Base-by-base conservation (phyloP, 805 yeast species). In the Clavispora fructus region DNA sequence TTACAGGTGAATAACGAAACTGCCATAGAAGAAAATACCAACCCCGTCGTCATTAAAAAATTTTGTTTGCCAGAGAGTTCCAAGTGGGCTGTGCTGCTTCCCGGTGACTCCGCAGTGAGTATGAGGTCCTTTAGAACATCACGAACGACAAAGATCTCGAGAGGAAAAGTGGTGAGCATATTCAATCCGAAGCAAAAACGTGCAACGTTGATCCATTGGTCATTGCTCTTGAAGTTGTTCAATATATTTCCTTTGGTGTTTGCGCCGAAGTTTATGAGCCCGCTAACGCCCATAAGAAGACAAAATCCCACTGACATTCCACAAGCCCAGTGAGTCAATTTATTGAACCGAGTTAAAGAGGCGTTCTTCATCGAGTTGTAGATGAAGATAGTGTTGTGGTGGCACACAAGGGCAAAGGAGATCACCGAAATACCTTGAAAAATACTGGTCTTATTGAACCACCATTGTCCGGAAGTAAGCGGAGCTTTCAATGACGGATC, bases 361-460 rank as follows among this genome's bases (percentile, higher is more conserved):
- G 96, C 92, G 17, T 78, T 78, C 52, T 77, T 78, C 59, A 92
- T 75, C 0, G 97, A 88, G 60, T 87, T 88, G 68, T 83, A 91
- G 39, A 91, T 92, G 58, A 91, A 85, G 27, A 92, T 80, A 0
- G 97, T 89, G 62, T 91, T 91, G 63, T 91, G 98, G 60, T 91
- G 98, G 60, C 98, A 91, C 4, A 91, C 97, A 53, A 92, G 75
- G 1, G 98, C 98, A 69, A 91, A 91, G 1, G 97, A 89, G 29
- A 91, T 88, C 42, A 91, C 96, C n/a, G 94, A 84, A 26, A 91
- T 81, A 2, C 97, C 96, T 64, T 91, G 96, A 61, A 91, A 88
- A 4, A 91, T 68, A 37, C 82, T 80, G 11, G 74, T 63, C 4
- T 35, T 9, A 51, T 83, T 83, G 42, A 88, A 59, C 5, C 87